These are phyloP conservation scores for Talaromyces sp. DNA, from an alignment of 2,329 filamentous ascomycete genomes.

Conservation along the genomic window DNA sequence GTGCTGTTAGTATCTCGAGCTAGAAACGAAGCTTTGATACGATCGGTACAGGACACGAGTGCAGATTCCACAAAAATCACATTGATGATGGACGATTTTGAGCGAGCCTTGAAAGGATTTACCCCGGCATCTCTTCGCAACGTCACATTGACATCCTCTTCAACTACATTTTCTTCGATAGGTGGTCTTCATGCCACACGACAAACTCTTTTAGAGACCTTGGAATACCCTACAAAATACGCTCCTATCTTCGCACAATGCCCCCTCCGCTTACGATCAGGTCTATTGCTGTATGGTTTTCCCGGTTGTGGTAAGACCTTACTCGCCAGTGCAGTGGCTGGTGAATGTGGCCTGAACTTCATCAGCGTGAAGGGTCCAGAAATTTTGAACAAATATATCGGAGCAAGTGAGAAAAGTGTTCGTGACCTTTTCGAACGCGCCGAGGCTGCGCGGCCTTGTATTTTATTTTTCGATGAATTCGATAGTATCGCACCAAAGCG, in stretches of 20 bases:
- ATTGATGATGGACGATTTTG: constrained; percentile 73
- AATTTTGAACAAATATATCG: constrained; percentile 98
- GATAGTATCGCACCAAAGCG: constrained; percentile 96
- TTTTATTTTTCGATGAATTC: constrained; percentile 98
- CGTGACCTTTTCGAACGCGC: constrained; percentile 93
- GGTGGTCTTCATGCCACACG: constrained; percentile 83
- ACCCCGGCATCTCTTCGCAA: constrained; percentile 93
- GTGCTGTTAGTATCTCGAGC: constrained; percentile 81
- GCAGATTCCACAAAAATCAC: constrained; percentile 55
- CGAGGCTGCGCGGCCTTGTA: constrained; percentile 80
- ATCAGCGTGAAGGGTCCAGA: constrained; percentile 98
- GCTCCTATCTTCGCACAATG: constrained; percentile 97
- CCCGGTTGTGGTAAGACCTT: constrained; percentile 96
- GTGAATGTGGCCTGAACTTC: constrained; percentile 96
- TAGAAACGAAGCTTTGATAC: constrained; percentile 87
- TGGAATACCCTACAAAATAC: constrained; percentile 97
- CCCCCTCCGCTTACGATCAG: constrained; percentile 88
- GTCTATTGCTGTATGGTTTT: constrained; percentile 87
- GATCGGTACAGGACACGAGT: constrained; percentile 62
- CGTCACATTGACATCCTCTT: constrained; percentile 87
- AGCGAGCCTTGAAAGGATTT: constrained; percentile 81
- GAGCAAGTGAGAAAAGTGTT: constrained; percentile 93
- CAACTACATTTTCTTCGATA: constrained; percentile 87
- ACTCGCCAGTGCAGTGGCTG: constrained; percentile 92
- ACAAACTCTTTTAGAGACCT: constrained; percentile 85